Evolutionary conservation across 2,329 filamentous ascomycete genomes (phyloP), one percentile per base, ranked within the genome.

Genomic region (Epichloe typhina): DNA sequence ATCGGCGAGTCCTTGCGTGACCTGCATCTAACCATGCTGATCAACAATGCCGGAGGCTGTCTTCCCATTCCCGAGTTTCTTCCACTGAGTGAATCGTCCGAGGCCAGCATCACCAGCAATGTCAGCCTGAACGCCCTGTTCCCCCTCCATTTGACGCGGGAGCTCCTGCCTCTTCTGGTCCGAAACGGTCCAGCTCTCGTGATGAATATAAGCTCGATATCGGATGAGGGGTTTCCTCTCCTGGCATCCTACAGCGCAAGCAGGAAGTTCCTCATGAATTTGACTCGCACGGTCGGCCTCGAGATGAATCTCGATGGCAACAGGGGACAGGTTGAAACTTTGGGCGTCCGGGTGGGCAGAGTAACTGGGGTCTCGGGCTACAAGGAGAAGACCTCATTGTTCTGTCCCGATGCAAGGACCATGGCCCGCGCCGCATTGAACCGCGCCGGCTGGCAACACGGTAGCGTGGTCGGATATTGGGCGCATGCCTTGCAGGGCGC

Each of bases 61-160:
- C 36, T 56, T 3, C 50, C 54, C 12, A 48, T 63, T 50, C 60
- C 63, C 4, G 53, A 58, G 1, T 74, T 66, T 51, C 59, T 59
- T 4, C 55, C 64, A 2, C 59, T 77, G 4, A 59, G 66, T 12
- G 58, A 67, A 2, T 62, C 63, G 11, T 60, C 64, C 0, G 58
- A 62, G 15, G 56, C 62, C 0, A 63, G 72, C 35, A 61, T 75
- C 51, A 63, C 51, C 54, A 50, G 54, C n/a, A 66, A 69, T 23
- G 62, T 77, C 50, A 68, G 69, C 50, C 60, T 73, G 51, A 79
- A 79, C 57, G 64, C 67, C 3, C 61, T 69, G 4, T 81, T 80
- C 55, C 71, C 72, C 0, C 62, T 69, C 2, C 71, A 74, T 17
- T 58, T 81, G 4, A 77, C 72, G 0, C 59, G 65, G 0, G 62